Conservation (phyloP, 2,329 filamentous ascomycete genomes). For the Ophiostoma populinum region DNA sequence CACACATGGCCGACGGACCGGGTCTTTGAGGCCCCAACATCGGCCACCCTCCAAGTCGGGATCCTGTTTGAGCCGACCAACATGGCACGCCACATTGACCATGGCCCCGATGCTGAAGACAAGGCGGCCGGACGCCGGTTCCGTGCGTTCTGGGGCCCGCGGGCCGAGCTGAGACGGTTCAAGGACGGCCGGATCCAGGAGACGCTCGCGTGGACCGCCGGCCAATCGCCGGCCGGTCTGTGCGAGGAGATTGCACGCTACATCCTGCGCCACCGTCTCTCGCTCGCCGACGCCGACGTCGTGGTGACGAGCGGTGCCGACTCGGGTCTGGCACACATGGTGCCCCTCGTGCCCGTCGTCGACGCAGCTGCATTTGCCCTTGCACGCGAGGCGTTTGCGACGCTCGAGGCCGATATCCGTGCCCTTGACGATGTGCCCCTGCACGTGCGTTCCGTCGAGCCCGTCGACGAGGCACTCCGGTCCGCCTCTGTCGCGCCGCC, state of each 20-base stretch:
- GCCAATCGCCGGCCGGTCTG: constrained; percentile 41
- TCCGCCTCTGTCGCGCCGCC: constrained; percentile 49
- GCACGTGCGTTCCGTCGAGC: constrained; percentile 64
- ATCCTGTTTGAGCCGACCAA: constrained; percentile 58
- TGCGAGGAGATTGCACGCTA: constrained; percentile 67
- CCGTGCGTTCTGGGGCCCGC: constrained; percentile 86
- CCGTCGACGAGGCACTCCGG: constrained; percentile 55
- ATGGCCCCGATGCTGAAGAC: constrained; percentile 72
- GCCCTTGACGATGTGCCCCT: constrained; percentile 69
- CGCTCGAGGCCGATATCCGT: constrained; percentile 61
- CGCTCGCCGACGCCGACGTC: constrained; percentile 36
- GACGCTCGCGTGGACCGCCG: constrained; percentile 66
- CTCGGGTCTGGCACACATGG: constrained; percentile 28
- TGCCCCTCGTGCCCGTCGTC: constrained; percentile 26
- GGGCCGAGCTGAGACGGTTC: constrained; percentile 82
- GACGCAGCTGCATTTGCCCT: constrained; percentile 47
- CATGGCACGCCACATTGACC: constrained; percentile 62
- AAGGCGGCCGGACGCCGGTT: constrained; percentile 69
- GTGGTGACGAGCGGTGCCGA: constrained; percentile 22
- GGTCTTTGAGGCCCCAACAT: background rate
- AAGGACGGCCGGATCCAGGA: constrained; percentile 90
- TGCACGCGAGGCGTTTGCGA: constrained; percentile 51
- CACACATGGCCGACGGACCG: too few relatives aligned
- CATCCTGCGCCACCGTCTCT: constrained; percentile 52
- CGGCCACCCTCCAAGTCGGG: constrained; percentile 36